Conservation (phyloP, 257 asterid genomes). For the Lantana camara region DNA sequence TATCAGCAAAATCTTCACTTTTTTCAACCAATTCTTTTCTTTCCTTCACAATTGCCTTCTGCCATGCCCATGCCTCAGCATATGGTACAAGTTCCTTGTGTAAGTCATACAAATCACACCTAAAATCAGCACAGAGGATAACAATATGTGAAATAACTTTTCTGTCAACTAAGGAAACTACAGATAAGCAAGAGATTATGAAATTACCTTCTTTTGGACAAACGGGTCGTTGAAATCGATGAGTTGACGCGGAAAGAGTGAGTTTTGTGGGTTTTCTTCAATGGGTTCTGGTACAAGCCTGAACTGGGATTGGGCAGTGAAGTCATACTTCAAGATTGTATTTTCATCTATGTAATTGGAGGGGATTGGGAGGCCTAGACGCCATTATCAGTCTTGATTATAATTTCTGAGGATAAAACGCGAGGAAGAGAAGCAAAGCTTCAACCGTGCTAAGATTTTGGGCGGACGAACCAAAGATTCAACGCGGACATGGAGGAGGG, state of each 20-base stretch:
- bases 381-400: neutral
- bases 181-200: neutral
- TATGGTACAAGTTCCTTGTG: slow-evolving; percentile 60
- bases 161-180: neutral
- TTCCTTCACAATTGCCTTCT: slow-evolving; percentile 64
- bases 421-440: neutral
- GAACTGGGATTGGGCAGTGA: slow-evolving; percentile 13
- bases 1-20: slow-evolving; percentile 62
- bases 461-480: slow-evolving; percentile 22
- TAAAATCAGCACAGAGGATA: slow-evolving; percentile 6
- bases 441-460: slow-evolving; percentile 2
- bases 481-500: no score
- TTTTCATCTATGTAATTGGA: neutral
- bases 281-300: slow-evolving; percentile 18
- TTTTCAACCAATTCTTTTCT: slow-evolving; percentile 40
- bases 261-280: slow-evolving; percentile 2
- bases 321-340: slow-evolving; percentile 33
- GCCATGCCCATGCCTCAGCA: slow-evolving; percentile 88
- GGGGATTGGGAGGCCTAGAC: neutral
- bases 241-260: slow-evolving; percentile 10
- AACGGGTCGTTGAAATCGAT: slow-evolving; percentile 13
- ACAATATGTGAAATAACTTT: neutral
- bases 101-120: slow-evolving; percentile 43
- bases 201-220: slow-evolving; percentile 33
- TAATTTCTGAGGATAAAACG: neutral